Conservation (phyloP, 139 green algal species). For the Axilococcus clingmanii region DNA sequence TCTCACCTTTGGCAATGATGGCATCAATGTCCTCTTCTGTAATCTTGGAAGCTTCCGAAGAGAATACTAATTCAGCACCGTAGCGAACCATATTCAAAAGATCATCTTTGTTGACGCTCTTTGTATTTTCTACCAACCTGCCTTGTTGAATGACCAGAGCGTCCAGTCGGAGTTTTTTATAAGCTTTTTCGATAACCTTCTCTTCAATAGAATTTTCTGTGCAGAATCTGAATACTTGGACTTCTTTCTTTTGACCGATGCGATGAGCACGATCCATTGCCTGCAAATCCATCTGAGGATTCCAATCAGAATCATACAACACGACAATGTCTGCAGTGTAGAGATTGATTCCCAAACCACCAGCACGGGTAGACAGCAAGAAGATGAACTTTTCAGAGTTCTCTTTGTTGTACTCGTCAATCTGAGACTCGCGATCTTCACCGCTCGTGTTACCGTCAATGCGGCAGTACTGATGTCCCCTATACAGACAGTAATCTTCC, state of each 20-base stretch:
- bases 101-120: conserved; percentile 95
- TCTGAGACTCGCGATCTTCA: conserved; percentile 87
- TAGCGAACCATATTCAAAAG: conserved; percentile 96
- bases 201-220: conserved; percentile 96
- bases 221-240: conserved; percentile 97
- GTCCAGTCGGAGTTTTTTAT: conserved; percentile 99
- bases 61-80: conserved; percentile 95
- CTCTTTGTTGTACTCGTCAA: conserved; percentile 83
- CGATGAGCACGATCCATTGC: conserved; percentile 98
- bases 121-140: conserved; percentile 82
- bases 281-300: conserved; percentile 60
- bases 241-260: conserved; percentile 99
- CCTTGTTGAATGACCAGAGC: conserved; percentile 99
- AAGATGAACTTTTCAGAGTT: conserved; percentile 89
- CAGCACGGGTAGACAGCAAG: conserved; percentile 89
- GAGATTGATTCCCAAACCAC: conserved; percentile 96
- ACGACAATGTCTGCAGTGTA: conserved; percentile 95
- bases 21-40: conserved; percentile 90
- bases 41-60: conserved; percentile 44
- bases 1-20: conserved; percentile 90
- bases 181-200: conserved; percentile 99
- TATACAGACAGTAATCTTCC: conserved; percentile 90
- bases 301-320: conserved; percentile 88
- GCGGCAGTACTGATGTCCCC: conserved; percentile 77
- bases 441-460: conserved; percentile 96